phyloP scores from a whole-genome alignment of 2,329 filamentous ascomycete genomes.

The Cordyceps sp. region DNA sequence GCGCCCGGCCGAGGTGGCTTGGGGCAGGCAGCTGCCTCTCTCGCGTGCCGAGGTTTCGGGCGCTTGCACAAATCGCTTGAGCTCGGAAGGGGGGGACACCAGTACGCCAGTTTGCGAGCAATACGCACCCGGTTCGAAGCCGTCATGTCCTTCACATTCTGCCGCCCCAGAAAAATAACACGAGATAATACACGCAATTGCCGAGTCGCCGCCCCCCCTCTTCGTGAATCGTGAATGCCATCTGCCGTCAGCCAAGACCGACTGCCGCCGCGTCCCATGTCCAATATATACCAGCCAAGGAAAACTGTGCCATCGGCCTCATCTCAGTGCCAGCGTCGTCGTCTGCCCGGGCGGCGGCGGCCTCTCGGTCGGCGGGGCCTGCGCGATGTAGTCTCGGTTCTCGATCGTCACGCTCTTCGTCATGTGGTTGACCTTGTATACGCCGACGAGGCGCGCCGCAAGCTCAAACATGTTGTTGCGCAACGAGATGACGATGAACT shows the following conservation, averaged over 20 bases:
- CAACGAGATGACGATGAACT: slow-evolving; percentile 96
- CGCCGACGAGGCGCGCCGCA: slow-evolving; percentile 82
- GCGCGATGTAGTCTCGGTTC: slow-evolving; percentile 58
- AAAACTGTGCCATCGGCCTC: no score
- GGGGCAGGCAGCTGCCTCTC: neutral
- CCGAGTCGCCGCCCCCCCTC: slow-evolving; percentile 2
- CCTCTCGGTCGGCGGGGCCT: slow-evolving; percentile 16
- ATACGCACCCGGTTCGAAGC: neutral
- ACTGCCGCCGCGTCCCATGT: no score
- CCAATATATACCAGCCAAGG: no score
- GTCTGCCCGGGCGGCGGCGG: slow-evolving; percentile 7
- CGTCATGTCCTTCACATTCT: neutral
- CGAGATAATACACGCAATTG: neutral
- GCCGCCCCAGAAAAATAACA: neutral
- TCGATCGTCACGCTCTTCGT: slow-evolving; percentile 85
- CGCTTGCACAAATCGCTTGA: neutral
- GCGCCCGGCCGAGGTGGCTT: no score
- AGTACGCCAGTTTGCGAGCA: neutral
- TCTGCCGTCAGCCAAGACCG: neutral
- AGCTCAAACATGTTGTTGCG: slow-evolving; percentile 99
- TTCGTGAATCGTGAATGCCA: slow-evolving; percentile 1
- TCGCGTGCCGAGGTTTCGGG: neutral
- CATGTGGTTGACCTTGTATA: slow-evolving; percentile 99
- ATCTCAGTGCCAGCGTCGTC: slow-evolving; percentile 19
- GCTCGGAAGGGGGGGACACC: neutral